Percentiles rank a stretch among this genome's conserved stretches.
Conservation (phyloP, 2,329 filamentous ascomycete species). For the Penicillium sclerotigenum region DNA sequence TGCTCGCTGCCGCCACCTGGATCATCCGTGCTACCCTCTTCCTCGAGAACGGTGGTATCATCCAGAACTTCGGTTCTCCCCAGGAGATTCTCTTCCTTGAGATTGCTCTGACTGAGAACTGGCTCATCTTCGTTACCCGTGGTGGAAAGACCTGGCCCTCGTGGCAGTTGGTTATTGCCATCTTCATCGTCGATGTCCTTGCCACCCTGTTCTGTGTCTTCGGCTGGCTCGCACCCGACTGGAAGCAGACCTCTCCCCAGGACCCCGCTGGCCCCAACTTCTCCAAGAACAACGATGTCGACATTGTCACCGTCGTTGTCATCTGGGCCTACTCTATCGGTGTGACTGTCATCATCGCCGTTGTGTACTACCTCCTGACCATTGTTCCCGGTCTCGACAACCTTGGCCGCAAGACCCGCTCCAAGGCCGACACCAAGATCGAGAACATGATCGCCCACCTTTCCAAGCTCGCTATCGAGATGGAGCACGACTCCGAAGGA, state of each 20-base stretch:
- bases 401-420: constrained; percentile 52
- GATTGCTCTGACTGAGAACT: constrained; percentile 90
- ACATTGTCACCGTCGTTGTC: constrained; percentile 55
- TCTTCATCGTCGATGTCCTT: constrained; percentile 67
- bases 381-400: constrained; percentile 48
- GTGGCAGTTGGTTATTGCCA: constrained; percentile 69
- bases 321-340: constrained; percentile 54
- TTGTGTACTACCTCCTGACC: constrained; percentile 51
- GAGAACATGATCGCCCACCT: constrained; percentile 54
- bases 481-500: constrained; percentile 48
- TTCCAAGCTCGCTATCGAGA: constrained; percentile 52
- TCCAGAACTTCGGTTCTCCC: constrained; percentile 70
- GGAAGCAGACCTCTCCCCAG: constrained; percentile 27
- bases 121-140: constrained; percentile 95
- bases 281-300: constrained; percentile 52
- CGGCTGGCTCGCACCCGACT: constrained; percentile 65
- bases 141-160: constrained; percentile 71
- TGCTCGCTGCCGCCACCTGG: constrained; percentile 70
- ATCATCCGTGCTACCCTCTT: constrained; percentile 68
- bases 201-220: constrained; percentile 73
- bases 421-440: constrained; percentile 51
- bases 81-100: constrained; percentile 84
- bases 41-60: constrained; percentile 66
- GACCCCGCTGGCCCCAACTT: constrained; percentile 28
- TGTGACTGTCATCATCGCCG: constrained; percentile 53